Evolutionary conservation across 768 basidiomycete genomes (phyloP).

Genomic region (Daedaleopsis sinensis): DNA sequence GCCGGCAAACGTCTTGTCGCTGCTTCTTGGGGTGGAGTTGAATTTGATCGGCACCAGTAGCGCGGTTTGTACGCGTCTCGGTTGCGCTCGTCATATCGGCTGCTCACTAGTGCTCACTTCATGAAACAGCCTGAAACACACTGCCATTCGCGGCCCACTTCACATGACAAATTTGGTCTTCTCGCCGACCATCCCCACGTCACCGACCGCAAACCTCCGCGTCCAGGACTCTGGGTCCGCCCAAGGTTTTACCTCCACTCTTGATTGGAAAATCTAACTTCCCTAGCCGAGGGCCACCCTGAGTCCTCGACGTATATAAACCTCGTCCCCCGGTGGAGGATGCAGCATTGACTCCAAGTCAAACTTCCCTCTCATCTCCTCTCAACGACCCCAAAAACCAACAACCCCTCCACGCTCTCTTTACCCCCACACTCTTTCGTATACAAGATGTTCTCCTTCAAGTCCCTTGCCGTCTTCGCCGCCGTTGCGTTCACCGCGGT

Average conservation of each 20-base stretch:
- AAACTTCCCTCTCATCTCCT: conserved; percentile 1
- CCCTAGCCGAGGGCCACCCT: not conserved
- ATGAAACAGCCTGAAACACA: not conserved
- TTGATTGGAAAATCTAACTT: too few relatives aligned
- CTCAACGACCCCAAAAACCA: not conserved
- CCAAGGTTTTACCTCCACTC: not conserved
- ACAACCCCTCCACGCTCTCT: conserved; percentile 13
- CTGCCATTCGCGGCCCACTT: not conserved
- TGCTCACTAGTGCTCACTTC: not conserved
- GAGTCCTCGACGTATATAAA: conserved; percentile 15
- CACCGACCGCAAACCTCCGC: not conserved
- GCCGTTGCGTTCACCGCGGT: conserved; percentile 28
- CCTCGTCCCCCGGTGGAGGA: not conserved
- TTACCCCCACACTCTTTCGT: conserved; percentile 21
- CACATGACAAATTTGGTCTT: not conserved
- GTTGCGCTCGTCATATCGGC: not conserved
- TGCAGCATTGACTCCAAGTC: conserved; percentile 24
- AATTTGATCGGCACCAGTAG: not conserved
- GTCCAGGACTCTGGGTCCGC: not conserved
- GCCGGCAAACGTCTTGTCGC: not conserved
- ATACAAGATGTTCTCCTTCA: conserved; percentile 40
- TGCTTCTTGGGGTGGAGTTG: not conserved
- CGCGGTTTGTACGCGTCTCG: not conserved
- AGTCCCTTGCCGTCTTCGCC: conserved; percentile 30
- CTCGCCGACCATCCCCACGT: not conserved